A percentile compares a stretch with the other conserved stretches of the same genome.
These are phyloP conservation scores for Moricandia arvensis DNA, from an alignment of 345 rosid species.

Conservation along the genomic window DNA sequence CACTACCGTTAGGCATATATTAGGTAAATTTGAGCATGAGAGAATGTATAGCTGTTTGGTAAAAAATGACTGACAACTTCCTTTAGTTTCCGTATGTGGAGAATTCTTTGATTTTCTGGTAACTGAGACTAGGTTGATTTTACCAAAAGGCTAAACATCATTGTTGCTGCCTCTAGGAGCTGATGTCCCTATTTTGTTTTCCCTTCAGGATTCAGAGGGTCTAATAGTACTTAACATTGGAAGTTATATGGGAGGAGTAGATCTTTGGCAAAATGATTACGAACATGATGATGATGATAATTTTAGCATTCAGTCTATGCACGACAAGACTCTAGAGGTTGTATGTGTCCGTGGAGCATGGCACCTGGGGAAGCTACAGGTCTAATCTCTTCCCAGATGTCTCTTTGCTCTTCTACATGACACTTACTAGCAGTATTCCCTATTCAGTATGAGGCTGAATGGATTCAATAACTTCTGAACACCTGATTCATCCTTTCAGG, in stretches of 20 bases:
- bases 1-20: background rate
- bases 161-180: constrained; percentile 1
- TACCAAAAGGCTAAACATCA: background rate
- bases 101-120: background rate
- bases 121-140: background rate
- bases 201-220: constrained; percentile 70
- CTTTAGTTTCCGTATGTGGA: background rate
- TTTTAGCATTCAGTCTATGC: constrained; percentile 67
- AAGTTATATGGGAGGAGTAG: constrained; percentile 93
- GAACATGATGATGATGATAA: constrained; percentile 56
- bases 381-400: constrained; percentile 7
- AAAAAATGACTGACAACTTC: background rate
- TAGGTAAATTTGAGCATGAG: background rate
- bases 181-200: background rate
- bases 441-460: background rate
- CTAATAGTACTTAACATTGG: constrained; percentile 77
- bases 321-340: constrained; percentile 75
- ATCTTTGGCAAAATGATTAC: constrained; percentile 84
- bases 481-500: constrained; percentile 24
- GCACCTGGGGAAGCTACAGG: constrained; percentile 95
- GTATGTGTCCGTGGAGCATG: constrained; percentile 81
- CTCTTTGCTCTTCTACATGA: background rate
- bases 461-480: background rate
- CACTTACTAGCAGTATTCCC: background rate
- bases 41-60: background rate